These are phyloP conservation scores for Paspalum notatum DNA, from an alignment of 176 grass and related monocot genomes.

Conservation along the genomic window DNA sequence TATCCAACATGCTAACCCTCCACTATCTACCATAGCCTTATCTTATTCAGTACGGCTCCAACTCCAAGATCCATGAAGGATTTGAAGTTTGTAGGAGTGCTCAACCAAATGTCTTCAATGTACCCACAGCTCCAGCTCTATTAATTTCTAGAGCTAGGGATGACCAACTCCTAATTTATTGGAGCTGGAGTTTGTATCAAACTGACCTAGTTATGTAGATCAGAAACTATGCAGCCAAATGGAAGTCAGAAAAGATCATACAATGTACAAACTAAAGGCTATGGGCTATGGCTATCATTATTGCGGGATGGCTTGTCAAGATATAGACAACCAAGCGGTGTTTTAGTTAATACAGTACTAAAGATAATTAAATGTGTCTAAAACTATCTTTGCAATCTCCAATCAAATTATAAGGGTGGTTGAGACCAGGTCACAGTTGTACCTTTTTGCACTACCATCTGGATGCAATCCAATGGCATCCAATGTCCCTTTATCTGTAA, in stretches of 20 bases:
- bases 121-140: too few relatives aligned
- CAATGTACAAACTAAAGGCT: background rate
- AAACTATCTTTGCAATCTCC: constrained; percentile 8
- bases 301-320: background rate
- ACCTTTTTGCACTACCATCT: constrained; percentile 84
- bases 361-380: constrained; percentile 13
- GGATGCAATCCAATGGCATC: constrained; percentile 97
- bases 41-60: too few relatives aligned
- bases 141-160: too few relatives aligned
- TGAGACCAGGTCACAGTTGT: background rate
- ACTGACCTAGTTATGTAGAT: background rate
- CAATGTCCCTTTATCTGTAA: constrained; percentile 93
- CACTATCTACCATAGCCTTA: background rate
- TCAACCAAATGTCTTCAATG: too few relatives aligned
- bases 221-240: constrained; percentile 8
- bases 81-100: too few relatives aligned
- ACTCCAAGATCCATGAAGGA: too few relatives aligned
- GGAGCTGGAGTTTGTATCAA: too few relatives aligned
- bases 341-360: constrained; percentile 5
- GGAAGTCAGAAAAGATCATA: background rate
- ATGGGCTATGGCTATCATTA: background rate
- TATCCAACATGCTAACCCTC: background rate
- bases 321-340: too few relatives aligned
- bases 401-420: too few relatives aligned
- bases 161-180: too few relatives aligned